Evolutionary conservation across 805 yeast genomes (phyloP).

Genomic region (Barnettozyma vustinii): DNA sequence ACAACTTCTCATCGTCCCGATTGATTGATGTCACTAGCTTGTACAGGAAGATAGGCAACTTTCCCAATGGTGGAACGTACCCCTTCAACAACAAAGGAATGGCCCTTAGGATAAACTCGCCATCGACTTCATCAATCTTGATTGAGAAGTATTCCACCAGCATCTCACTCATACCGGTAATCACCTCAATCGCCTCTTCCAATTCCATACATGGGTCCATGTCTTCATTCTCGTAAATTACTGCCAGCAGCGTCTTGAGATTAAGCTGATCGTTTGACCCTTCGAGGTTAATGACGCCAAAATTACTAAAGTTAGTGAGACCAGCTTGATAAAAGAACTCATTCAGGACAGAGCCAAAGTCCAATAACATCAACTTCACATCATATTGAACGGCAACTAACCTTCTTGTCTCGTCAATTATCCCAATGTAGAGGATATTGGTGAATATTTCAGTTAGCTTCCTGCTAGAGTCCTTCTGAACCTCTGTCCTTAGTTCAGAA

Average conservation of each 20-base stretch:
- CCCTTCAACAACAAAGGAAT: constrained; percentile 68
- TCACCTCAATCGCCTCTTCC: constrained; percentile 20
- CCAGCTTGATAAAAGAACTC: constrained; percentile 82
- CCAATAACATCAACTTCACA: constrained; percentile 69
- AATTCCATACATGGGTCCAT: constrained; percentile 22
- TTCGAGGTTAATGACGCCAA: constrained; percentile 51
- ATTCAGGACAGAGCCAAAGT: constrained; percentile 62
- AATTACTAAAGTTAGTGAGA: constrained; percentile 73
- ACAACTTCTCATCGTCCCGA: constrained; percentile 63
- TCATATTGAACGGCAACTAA: constrained; percentile 83
- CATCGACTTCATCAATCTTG: constrained; percentile 27
- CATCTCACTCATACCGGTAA: constrained; percentile 67
- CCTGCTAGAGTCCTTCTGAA: constrained; percentile 41
- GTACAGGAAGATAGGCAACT: constrained; percentile 63
- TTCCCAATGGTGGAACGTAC: constrained; percentile 55
- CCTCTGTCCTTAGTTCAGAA: constrained; percentile 44
- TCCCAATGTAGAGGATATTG: constrained; percentile 70
- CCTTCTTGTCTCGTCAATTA: constrained; percentile 67
- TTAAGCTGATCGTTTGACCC: constrained; percentile 19
- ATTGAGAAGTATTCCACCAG: constrained; percentile 72
- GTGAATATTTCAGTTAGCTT: constrained; percentile 63
- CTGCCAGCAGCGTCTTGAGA: constrained; percentile 5
- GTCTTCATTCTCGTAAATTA: constrained; percentile 10
- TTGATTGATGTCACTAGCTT: constrained; percentile 53
- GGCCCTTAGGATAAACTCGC: constrained; percentile 35